These are phyloP conservation scores for Daldinia loculata DNA, from an alignment of 495 filamentous ascomycete genomes.

Conservation along the genomic window DNA sequence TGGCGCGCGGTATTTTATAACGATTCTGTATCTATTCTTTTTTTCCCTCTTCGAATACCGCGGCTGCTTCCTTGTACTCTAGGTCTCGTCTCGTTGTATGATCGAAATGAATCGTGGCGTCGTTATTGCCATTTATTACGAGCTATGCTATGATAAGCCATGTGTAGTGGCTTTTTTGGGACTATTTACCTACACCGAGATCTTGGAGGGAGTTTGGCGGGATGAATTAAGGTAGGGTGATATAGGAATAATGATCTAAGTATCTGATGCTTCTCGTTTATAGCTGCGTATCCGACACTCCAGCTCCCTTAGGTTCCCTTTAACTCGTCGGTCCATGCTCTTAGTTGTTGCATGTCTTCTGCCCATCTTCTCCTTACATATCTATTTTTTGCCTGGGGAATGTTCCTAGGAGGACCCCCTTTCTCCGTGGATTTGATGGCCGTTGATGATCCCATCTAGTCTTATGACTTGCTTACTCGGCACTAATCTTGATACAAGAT, in stretches of 20 bases:
- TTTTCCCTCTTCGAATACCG: neutral
- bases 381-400: too few relatives aligned
- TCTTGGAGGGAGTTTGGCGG: neutral
- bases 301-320: neutral
- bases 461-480: neutral
- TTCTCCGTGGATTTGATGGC: too few relatives aligned
- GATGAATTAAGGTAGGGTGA: neutral
- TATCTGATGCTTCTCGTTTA: neutral
- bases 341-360: too few relatives aligned
- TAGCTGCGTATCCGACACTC: neutral
- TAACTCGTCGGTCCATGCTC: too few relatives aligned
- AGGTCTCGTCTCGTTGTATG: conserved; percentile 26
- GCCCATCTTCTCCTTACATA: too few relatives aligned
- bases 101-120: conserved; percentile 13
- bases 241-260: too few relatives aligned
- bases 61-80: conserved; percentile 25
- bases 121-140: conserved; percentile 1
- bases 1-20: conserved; percentile 19
- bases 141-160: neutral
- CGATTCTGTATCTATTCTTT: neutral
- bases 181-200: neutral
- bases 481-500: neutral
- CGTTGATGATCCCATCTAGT: too few relatives aligned
- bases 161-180: neutral
- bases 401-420: too few relatives aligned